Percentiles rank a stretch among this genome's conserved stretches.
phyloP scores from a whole-genome alignment of 495 filamentous ascomycete species.

The Amniculicola lignicola region DNA sequence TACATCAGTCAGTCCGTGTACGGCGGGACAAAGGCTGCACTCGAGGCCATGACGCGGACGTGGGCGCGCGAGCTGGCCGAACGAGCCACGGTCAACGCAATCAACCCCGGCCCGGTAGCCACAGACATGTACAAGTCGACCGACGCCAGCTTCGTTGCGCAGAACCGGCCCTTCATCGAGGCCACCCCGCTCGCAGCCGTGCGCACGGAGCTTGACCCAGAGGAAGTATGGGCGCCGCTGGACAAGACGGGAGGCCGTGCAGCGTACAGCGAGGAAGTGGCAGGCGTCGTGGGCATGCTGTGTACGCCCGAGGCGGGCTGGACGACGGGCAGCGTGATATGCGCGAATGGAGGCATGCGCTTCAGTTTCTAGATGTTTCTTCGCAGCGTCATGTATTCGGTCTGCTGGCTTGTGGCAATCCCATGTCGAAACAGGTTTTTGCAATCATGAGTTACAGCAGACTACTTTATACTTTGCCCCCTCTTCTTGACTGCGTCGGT shows the following conservation, averaged over 20 bases:
- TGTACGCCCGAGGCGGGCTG: conserved; percentile 69
- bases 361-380: conserved; percentile 52
- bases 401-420: no score
- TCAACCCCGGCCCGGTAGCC: conserved; percentile 85
- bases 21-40: conserved; percentile 81
- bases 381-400: no score
- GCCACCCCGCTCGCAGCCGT: conserved; percentile 62
- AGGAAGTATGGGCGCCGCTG: conserved; percentile 58
- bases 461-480: no score
- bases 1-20: conserved; percentile 74
- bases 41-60: conserved; percentile 89
- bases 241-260: conserved; percentile 65
- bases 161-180: conserved; percentile 57
- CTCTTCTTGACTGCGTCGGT: no score
- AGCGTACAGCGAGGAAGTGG: conserved; percentile 73
- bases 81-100: conserved; percentile 74
- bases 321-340: conserved; percentile 82
- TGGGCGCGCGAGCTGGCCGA: conserved; percentile 82
- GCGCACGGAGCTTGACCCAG: conserved; percentile 55
- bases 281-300: conserved; percentile 81
- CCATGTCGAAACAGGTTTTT: no score
- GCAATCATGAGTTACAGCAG: no score
- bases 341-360: conserved; percentile 81
- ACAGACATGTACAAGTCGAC: conserved; percentile 70
- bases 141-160: conserved; percentile 50